Conservation (phyloP, 345 rosid genomes). For the Trapa incisa region DNA sequence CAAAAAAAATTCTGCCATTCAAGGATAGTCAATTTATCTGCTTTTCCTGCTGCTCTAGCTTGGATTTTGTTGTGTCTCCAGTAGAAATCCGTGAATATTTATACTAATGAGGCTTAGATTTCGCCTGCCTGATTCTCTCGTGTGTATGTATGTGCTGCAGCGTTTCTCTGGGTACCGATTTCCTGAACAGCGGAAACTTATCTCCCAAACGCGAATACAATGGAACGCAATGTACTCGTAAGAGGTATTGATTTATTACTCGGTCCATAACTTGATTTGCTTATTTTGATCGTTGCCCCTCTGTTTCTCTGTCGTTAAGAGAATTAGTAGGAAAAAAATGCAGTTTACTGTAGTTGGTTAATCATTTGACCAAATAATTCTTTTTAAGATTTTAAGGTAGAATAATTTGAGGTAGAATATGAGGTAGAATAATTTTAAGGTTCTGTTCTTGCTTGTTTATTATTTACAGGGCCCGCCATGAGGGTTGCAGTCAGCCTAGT, state of each 20-base stretch:
- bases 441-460: not conserved
- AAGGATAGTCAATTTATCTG: not conserved
- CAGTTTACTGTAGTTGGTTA: not conserved
- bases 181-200: slow-evolving; percentile 22
- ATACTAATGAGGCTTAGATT: not conserved
- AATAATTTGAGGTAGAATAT: too few relatives aligned
- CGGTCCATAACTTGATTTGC: not conserved
- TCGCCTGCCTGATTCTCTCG: not conserved
- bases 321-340: not conserved
- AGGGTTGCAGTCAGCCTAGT: slow-evolving; percentile 23
- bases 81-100: not conserved
- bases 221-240: slow-evolving; percentile 26
- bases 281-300: not conserved
- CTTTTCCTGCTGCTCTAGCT: not conserved
- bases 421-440: not conserved
- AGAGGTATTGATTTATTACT: slow-evolving; percentile 23
- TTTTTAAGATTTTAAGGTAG: not conserved
- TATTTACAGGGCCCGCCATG: slow-evolving; percentile 17
- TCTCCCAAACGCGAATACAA: slow-evolving; percentile 18
- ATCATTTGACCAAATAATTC: not conserved
- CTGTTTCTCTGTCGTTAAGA: not conserved
- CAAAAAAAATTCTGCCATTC: not conserved
- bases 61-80: not conserved
- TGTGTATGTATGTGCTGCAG: not conserved
- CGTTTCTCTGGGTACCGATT: slow-evolving; percentile 11